Evolutionary conservation across 768 basidiomycete species (phyloP).

Genomic region (Dendrothele bispora): DNA sequence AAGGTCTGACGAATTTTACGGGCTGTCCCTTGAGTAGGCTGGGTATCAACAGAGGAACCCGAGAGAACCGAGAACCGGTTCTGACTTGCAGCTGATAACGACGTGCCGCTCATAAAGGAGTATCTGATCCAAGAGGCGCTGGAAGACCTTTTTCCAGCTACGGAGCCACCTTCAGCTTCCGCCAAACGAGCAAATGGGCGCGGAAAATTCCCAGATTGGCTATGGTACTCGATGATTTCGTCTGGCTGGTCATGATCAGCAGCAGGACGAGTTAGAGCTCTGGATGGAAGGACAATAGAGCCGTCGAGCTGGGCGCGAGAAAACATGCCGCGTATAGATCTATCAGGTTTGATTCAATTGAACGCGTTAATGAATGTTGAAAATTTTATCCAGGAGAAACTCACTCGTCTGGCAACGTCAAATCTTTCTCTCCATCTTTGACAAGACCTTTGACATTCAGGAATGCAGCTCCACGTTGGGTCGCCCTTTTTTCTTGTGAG

Average conservation of each 20-base stretch:
- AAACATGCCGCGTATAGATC: slow-evolving; percentile 22
- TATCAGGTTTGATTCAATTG: neutral
- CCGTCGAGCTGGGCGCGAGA: slow-evolving; percentile 43
- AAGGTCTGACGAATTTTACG: slow-evolving; percentile 62
- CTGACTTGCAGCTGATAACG: slow-evolving; percentile 26
- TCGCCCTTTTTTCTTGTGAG: slow-evolving; percentile 32
- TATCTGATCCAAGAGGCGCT: slow-evolving; percentile 11
- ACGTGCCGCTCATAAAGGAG: slow-evolving; percentile 29
- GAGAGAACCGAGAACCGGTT: slow-evolving; percentile 41
- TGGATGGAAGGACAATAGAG: slow-evolving; percentile 55
- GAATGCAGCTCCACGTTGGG: slow-evolving; percentile 40
- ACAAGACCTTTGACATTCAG: slow-evolving; percentile 50
- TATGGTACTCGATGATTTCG: slow-evolving; percentile 45
- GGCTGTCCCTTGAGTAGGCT: slow-evolving; percentile 30
- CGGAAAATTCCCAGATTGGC: slow-evolving; percentile 40
- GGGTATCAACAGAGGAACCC: slow-evolving; percentile 33
- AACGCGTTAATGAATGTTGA: neutral
- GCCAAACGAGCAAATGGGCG: slow-evolving; percentile 39
- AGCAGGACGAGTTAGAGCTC: slow-evolving; percentile 36
- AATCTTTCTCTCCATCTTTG: slow-evolving; percentile 32
- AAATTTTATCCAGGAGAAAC: slow-evolving; percentile 18
- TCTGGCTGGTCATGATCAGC: slow-evolving; percentile 32
- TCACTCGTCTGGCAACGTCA: slow-evolving; percentile 17
- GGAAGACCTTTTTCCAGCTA: slow-evolving; percentile 6
- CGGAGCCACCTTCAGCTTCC: slow-evolving; percentile 3